A percentile compares a stretch with the other conserved stretches of the same genome.
Evolutionary conservation across 768 basidiomycete genomes (phyloP).

Genomic region (Russula emetica): DNA sequence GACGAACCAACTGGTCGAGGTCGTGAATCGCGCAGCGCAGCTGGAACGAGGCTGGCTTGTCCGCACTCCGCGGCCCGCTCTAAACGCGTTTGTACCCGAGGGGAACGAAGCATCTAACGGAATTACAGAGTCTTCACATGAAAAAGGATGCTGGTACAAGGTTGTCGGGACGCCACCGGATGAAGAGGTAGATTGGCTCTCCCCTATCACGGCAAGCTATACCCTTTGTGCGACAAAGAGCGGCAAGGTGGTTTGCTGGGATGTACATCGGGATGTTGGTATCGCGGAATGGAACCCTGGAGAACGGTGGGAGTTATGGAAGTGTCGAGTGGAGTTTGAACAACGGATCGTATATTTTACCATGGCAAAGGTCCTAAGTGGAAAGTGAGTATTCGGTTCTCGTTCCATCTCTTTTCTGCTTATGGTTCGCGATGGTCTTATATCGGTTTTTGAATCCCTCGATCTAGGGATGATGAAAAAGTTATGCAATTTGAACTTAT

Average conservation of each 20-base stretch:
- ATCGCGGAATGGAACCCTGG: slow-evolving; percentile 66
- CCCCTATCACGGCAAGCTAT: slow-evolving; percentile 70
- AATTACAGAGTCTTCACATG: slow-evolving; percentile 4
- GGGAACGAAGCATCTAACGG: slow-evolving; percentile 4
- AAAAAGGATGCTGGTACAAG: slow-evolving; percentile 52
- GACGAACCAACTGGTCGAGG: slow-evolving; percentile 54
- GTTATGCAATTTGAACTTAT: slow-evolving; percentile 71
- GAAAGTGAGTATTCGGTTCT: slow-evolving; percentile 19
- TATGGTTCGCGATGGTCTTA: background rate
- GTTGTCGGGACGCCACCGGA: slow-evolving; percentile 60
- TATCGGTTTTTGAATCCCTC: background rate
- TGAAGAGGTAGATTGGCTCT: slow-evolving; percentile 73
- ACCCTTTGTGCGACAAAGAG: slow-evolving; percentile 74
- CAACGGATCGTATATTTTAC: slow-evolving; percentile 67
- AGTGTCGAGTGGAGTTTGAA: slow-evolving; percentile 73
- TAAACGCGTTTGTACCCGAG: slow-evolving; percentile 31
- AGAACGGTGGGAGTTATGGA: slow-evolving; percentile 68
- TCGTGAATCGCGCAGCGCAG: slow-evolving; percentile 58
- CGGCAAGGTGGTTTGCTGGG: slow-evolving; percentile 75
- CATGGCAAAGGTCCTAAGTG: slow-evolving; percentile 45
- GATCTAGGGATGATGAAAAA: slow-evolving; percentile 43
- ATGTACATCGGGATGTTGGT: slow-evolving; percentile 55
- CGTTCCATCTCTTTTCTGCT: background rate
- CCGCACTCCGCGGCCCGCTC: slow-evolving; percentile 52
- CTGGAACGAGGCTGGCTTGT: slow-evolving; percentile 61